A percentile compares a stretch with the other conserved stretches of the same genome.
phyloP scores from a whole-genome alignment of 2,329 filamentous ascomycete species.

The Coniochaeta hoffmannii region DNA sequence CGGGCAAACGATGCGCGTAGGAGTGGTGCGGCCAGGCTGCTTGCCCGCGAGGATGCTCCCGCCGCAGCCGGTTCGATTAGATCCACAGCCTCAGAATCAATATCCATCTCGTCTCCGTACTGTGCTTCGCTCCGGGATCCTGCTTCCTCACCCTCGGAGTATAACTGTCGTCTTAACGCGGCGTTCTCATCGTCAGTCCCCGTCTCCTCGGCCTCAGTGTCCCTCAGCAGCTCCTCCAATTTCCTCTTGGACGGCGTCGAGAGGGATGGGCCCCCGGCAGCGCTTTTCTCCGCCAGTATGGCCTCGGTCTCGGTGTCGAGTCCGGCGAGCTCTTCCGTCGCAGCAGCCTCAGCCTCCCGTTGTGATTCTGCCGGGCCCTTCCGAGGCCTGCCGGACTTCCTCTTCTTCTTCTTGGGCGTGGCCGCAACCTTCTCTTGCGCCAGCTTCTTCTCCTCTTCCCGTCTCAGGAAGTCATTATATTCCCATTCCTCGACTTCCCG shows the following conservation, averaged over 20 bases:
- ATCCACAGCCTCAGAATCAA: conserved; percentile 8
- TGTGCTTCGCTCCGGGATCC: neutral
- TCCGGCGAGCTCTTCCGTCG: neutral
- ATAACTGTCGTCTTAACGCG: neutral
- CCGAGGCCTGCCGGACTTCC: conserved; percentile 4
- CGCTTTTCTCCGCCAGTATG: neutral
- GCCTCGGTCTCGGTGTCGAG: neutral
- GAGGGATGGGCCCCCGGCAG: neutral
- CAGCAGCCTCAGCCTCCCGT: conserved; percentile 3
- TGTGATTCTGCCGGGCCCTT: neutral
- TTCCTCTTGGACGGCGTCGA: neutral
- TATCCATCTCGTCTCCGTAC: conserved; percentile 7
- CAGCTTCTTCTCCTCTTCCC: conserved; percentile 29
- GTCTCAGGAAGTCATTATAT: conserved; percentile 32
- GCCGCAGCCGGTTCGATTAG: neutral
- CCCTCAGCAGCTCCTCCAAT: neutral
- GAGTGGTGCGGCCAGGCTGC: conserved; percentile 4
- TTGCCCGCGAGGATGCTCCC: conserved; percentile 8
- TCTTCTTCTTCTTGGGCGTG: conserved; percentile 4
- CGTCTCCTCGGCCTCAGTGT: neutral
- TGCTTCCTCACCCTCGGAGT: neutral
- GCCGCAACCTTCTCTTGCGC: conserved; percentile 17
- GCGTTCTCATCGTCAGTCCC: neutral
- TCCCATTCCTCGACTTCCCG: conserved; percentile 51
- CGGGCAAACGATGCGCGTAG: neutral